Conservation (phyloP, 805 yeast genomes). For the Kodamaea hsintzibuensis region DNA sequence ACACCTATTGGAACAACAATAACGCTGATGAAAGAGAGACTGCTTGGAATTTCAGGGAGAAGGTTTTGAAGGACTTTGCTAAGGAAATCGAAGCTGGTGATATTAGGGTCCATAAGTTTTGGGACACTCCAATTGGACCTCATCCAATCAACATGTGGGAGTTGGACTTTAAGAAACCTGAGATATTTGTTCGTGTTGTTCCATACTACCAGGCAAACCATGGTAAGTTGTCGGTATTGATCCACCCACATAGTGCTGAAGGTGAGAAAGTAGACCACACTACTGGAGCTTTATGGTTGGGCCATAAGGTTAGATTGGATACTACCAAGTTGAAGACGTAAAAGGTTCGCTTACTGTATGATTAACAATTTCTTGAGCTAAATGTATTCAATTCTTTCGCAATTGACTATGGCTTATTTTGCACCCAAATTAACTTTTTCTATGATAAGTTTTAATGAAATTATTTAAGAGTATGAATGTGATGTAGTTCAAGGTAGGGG, state of each 20-base stretch:
- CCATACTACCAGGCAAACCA: conserved; percentile 56
- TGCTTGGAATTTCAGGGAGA: conserved; percentile 40
- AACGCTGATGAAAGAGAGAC: conserved; percentile 31
- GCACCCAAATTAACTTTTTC: neutral
- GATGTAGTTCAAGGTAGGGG: no score
- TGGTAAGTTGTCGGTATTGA: conserved; percentile 50
- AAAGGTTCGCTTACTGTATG: no score
- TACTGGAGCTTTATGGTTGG: conserved; percentile 57
- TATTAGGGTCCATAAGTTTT: conserved; percentile 44
- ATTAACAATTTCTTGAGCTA: no score
- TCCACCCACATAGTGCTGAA: conserved; percentile 50
- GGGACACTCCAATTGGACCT: conserved; percentile 56
- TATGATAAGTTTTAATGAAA: no score
- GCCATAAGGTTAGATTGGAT: conserved; percentile 38
- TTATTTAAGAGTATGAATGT: no score
- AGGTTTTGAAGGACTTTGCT: conserved; percentile 42
- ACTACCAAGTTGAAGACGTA: conserved; percentile 12
- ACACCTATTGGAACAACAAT: conserved; percentile 50
- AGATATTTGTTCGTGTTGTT: conserved; percentile 43
- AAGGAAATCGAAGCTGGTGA: conserved; percentile 41
- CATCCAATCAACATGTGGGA: conserved; percentile 63
- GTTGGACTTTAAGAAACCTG: conserved; percentile 50
- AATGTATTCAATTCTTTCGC: no score
- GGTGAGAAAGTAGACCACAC: conserved; percentile 53
- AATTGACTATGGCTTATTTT: no score